These are phyloP conservation scores for Epichloe sibirici DNA, from an alignment of 2,329 filamentous ascomycete genomes.

Conservation along the genomic window DNA sequence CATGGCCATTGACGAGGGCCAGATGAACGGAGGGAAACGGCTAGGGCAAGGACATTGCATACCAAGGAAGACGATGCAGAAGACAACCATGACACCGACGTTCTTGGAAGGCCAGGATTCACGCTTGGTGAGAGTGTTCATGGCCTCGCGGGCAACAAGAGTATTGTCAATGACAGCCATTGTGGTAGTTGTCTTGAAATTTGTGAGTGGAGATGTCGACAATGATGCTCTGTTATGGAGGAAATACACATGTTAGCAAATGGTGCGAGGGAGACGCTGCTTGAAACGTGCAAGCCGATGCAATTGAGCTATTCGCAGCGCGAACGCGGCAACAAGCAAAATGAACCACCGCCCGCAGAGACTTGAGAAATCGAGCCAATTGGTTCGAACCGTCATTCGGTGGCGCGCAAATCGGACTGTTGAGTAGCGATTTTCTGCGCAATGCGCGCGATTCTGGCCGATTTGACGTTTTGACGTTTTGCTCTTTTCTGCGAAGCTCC, in stretches of 20 bases:
- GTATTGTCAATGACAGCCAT: slow-evolving; percentile 29
- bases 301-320: background rate
- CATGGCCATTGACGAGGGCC: background rate
- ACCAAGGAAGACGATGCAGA: slow-evolving; percentile 30
- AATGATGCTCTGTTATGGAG: background rate
- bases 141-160: slow-evolving; percentile 22
- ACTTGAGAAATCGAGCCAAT: background rate
- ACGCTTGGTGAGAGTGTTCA: slow-evolving; percentile 25
- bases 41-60: slow-evolving; percentile 9
- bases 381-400: background rate
- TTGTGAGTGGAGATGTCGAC: background rate
- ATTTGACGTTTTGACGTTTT: background rate
- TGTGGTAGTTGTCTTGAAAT: slow-evolving; percentile 13
- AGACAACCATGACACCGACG: slow-evolving; percentile 30
- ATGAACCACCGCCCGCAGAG: background rate
- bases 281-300: background rate
- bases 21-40: background rate
- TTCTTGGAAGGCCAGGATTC: slow-evolving; percentile 26
- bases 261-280: background rate
- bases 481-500: background rate
- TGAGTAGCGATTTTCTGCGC: background rate
- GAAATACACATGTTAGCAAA: background rate
- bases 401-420: background rate
- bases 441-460: background rate
- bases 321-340: background rate